phyloP scores from a whole-genome alignment of 352 stramenopile genomes.

The Globisporangium spinosum region DNA sequence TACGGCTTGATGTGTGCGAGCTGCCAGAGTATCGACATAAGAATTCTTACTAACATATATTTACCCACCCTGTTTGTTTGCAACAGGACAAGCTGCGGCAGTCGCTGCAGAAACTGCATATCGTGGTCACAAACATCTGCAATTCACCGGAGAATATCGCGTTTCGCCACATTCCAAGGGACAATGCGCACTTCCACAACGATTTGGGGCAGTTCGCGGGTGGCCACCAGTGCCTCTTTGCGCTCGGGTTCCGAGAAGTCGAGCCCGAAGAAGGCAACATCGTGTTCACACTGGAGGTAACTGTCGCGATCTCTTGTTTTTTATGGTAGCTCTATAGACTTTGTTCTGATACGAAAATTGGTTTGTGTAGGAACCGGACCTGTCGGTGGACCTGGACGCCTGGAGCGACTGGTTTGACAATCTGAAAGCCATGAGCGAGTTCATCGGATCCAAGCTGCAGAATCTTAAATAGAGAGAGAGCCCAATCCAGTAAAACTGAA shows the following conservation, averaged over 20 bases:
- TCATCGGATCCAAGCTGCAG: conserved; percentile 35
- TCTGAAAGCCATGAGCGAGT: conserved; percentile 60
- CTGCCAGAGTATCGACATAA: not conserved
- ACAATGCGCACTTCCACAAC: conserved; percentile 65
- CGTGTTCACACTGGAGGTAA: conserved; percentile 70
- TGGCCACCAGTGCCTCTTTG: conserved; percentile 58
- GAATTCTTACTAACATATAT: not conserved
- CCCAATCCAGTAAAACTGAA: not conserved
- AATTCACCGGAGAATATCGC: conserved; percentile 59
- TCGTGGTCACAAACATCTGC: conserved; percentile 64
- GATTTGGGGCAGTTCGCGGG: conserved; percentile 66
- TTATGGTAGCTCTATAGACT: not conserved
- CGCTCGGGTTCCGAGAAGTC: conserved; percentile 67
- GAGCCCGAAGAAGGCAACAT: conserved; percentile 38
- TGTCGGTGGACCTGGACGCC: conserved; percentile 66
- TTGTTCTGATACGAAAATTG: not conserved
- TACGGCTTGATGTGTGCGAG: conserved; percentile 9
- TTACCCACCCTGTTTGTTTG: not conserved
- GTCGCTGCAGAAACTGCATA: conserved; percentile 46
- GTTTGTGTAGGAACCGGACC: conserved; percentile 54
- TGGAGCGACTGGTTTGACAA: conserved; percentile 83
- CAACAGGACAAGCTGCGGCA: conserved; percentile 29
- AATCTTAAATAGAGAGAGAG: not conserved
- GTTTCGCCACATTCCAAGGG: conserved; percentile 68
- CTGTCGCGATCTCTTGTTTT: not conserved